Evolutionary conservation across 2,329 filamentous ascomycete species (phyloP).

Genomic region (Ophiocordyceps robertsii): DNA sequence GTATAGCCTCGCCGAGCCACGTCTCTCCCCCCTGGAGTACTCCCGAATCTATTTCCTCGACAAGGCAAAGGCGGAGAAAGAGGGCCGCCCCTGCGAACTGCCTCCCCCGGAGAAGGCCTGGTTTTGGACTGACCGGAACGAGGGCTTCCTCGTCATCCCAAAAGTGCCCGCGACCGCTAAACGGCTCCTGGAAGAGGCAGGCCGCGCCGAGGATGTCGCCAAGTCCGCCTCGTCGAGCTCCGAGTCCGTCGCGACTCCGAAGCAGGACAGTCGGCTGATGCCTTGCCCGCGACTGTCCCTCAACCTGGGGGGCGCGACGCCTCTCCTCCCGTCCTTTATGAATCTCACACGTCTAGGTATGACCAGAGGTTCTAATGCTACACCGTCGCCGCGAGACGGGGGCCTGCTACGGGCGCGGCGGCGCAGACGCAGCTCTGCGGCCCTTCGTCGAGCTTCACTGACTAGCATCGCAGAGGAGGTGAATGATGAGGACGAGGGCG

Average conservation of each 20-base stretch:
- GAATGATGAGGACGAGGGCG: no score
- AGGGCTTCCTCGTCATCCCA: slow-evolving; percentile 24
- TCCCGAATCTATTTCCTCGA: slow-evolving; percentile 20
- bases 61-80: slow-evolving; percentile 13
- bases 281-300: slow-evolving; percentile 17
- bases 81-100: slow-evolving; percentile 14
- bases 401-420: no score
- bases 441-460: no score
- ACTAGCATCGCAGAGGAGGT: no score
- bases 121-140: slow-evolving; percentile 20
- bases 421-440: no score
- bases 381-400: background rate
- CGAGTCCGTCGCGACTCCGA: background rate
- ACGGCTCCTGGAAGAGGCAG: slow-evolving; percentile 2
- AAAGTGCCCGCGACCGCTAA: slow-evolving; percentile 14
- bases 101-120: slow-evolving; percentile 14
- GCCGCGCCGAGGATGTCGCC: background rate
- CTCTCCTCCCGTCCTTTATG: slow-evolving; percentile 13
- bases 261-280: background rate
- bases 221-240: background rate
- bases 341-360: slow-evolving; percentile 5
- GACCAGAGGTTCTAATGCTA: background rate
- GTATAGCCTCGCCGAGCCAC: slow-evolving; percentile 10
- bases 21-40: slow-evolving; percentile 27
- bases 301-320: slow-evolving; percentile 13